phyloP scores from a whole-genome alignment of 805 yeast genomes.

The Yarrowia osloensis region DNA sequence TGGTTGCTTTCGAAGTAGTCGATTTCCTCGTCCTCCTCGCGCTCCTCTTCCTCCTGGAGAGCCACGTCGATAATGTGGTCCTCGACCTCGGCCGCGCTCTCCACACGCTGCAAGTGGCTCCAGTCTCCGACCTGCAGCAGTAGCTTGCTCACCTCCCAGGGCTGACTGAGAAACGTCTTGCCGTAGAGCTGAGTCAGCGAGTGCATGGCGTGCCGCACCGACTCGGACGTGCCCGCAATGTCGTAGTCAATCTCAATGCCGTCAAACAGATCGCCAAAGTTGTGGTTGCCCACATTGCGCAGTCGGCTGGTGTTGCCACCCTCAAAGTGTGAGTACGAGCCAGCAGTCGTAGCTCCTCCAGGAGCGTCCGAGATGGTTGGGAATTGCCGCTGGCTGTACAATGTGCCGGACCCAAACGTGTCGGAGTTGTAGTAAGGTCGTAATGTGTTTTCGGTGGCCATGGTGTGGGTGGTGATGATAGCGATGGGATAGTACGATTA shows the following conservation, averaged over 20 bases:
- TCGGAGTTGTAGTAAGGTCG: conserved; percentile 76
- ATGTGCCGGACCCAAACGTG: conserved; percentile 53
- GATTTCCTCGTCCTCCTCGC: conserved; percentile 50
- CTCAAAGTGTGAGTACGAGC: conserved; percentile 35
- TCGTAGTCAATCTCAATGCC: conserved; percentile 38
- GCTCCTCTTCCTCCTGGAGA: conserved; percentile 40
- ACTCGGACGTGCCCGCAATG: conserved; percentile 31
- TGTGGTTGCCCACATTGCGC: conserved; percentile 25
- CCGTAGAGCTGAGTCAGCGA: conserved; percentile 69
- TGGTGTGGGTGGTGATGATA: conserved; percentile 11
- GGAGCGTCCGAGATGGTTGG: conserved; percentile 31
- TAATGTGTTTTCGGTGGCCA: conserved; percentile 35
- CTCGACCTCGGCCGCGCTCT: conserved; percentile 27
- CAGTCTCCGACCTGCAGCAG: conserved; percentile 75
- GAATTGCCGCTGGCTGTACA: conserved; percentile 33
- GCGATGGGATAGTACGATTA: not conserved
- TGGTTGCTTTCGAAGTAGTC: conserved; percentile 46
- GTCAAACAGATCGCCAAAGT: conserved; percentile 34
- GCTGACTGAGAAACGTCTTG: conserved; percentile 73
- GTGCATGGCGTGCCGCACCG: conserved; percentile 42
- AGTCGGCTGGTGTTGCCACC: conserved; percentile 29
- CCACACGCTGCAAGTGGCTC: conserved; percentile 23
- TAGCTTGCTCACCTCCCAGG: conserved; percentile 80
- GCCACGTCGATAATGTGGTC: conserved; percentile 34
- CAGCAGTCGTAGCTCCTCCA: conserved; percentile 1